Percentiles rank a stretch among this genome's conserved stretches.
Conservation (phyloP, 176 grass and related monocot species). For the Carex littledalei region DNA sequence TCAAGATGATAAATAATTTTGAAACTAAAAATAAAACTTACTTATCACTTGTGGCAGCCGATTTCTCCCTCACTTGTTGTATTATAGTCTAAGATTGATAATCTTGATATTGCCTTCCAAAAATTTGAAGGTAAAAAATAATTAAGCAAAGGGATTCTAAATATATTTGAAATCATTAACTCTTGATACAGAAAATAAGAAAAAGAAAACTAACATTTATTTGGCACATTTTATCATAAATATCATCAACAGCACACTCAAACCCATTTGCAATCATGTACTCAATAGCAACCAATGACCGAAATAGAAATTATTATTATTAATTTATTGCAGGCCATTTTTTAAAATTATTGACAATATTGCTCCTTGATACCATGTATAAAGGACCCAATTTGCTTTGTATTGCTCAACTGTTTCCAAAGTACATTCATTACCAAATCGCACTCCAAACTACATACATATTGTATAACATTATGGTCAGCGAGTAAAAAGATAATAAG, state of each 20-base stretch:
- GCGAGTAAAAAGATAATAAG: background rate
- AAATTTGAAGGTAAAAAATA: background rate
- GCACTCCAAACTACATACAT: constrained; percentile 39
- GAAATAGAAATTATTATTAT: background rate
- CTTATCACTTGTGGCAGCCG: constrained; percentile 52
- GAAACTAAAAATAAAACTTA: constrained; percentile 13
- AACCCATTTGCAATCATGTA: constrained; percentile 65
- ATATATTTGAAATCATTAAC: background rate
- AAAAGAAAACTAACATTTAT: constrained; percentile 35
- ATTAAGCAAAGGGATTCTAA: background rate
- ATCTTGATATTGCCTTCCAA: constrained; percentile 43
- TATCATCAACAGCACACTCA: constrained; percentile 46
- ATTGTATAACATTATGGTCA: background rate
- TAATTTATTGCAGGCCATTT: background rate
- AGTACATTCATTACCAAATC: constrained; percentile 53
- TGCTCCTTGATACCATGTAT: constrained; percentile 46
- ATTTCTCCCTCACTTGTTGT: constrained; percentile 55
- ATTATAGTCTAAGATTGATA: constrained; percentile 58
- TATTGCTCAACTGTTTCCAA: constrained; percentile 50
- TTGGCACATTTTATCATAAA: constrained; percentile 50
- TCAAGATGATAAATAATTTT: background rate
- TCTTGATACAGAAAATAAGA: background rate
- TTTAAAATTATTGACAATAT: background rate
- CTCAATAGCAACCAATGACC: constrained; percentile 64
- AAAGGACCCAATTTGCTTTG: constrained; percentile 60